Conservation (phyloP, 495 filamentous ascomycete genomes). For the Aspergillus asperescens region DNA sequence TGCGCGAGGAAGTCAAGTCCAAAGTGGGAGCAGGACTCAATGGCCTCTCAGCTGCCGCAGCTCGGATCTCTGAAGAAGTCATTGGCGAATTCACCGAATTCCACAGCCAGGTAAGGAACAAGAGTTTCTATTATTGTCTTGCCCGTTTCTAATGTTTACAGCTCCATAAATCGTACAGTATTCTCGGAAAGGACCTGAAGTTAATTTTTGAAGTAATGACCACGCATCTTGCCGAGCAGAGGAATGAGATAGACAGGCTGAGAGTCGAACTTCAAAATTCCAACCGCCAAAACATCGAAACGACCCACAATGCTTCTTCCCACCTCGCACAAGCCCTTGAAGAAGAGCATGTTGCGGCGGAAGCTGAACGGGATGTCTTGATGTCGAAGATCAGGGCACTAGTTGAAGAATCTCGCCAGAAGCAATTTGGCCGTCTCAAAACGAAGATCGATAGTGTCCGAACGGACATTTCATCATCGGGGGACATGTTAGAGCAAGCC, state of each 20-base stretch:
- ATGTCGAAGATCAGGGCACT: constrained; percentile 70
- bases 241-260: constrained; percentile 66
- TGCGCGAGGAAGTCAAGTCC: constrained; percentile 80
- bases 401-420: constrained; percentile 66
- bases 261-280: constrained; percentile 64
- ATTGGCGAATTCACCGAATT: constrained; percentile 78
- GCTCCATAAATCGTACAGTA: constrained; percentile 79
- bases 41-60: constrained; percentile 77
- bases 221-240: constrained; percentile 68
- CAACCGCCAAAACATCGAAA: constrained; percentile 56
- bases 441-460: constrained; percentile 56
- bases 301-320: constrained; percentile 59
- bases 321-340: constrained; percentile 65
- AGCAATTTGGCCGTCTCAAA: constrained; percentile 66
- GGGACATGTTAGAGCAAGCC: constrained; percentile 56
- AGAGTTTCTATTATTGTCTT: not conserved
- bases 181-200: constrained; percentile 87
- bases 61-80: constrained; percentile 85
- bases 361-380: constrained; percentile 66
- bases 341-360: constrained; percentile 69
- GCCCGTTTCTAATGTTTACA: constrained; percentile 27
- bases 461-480: constrained; percentile 56
- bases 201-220: constrained; percentile 74
- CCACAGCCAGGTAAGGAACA: constrained; percentile 56
- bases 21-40: constrained; percentile 81